phyloP scores from a whole-genome alignment of 2,329 filamentous ascomycete genomes.

The Fusarium globosum region DNA sequence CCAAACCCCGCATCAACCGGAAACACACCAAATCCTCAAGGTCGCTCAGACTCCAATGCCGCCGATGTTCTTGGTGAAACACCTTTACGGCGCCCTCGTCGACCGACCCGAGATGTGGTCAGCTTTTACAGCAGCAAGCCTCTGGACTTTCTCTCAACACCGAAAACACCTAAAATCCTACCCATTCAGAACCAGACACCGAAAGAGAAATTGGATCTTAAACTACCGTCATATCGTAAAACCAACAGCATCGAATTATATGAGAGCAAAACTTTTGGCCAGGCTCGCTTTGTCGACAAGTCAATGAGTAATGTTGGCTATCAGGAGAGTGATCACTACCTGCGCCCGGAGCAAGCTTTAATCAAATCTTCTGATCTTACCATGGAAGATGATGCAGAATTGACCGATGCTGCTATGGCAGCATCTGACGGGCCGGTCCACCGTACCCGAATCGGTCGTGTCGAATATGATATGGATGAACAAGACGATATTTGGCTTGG shows the following conservation, averaged over 20 bases:
- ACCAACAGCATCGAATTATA: constrained; percentile 84
- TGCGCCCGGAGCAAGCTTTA: constrained; percentile 78
- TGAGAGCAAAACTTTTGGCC: constrained; percentile 86
- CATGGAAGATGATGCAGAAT: constrained; percentile 68
- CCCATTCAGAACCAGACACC: constrained; percentile 83
- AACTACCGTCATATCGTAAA: constrained; percentile 78
- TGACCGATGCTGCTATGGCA: constrained; percentile 46
- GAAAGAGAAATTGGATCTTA: constrained; percentile 82
- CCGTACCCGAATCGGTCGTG: constrained; percentile 72
- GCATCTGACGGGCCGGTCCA: constrained; percentile 47
- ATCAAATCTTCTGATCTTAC: constrained; percentile 71
- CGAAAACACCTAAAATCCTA: constrained; percentile 72
- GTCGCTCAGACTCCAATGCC: constrained; percentile 46
- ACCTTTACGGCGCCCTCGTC: constrained; percentile 52
- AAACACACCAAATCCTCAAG: constrained; percentile 56
- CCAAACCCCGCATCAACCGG: constrained; percentile 56
- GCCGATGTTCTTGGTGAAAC: constrained; percentile 48
- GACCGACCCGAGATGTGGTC: constrained; percentile 62
- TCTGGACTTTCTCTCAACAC: constrained; percentile 56
- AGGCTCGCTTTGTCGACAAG: constrained; percentile 93
- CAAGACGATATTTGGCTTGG: constrained; percentile 98
- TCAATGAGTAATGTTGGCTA: constrained; percentile 97
- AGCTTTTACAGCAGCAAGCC: constrained; percentile 65
- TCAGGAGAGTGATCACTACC: constrained; percentile 91
- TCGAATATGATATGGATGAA: constrained; percentile 99